phyloP scores from a whole-genome alignment of 148 eudicot species.

The Fagopyrum tataricum region DNA sequence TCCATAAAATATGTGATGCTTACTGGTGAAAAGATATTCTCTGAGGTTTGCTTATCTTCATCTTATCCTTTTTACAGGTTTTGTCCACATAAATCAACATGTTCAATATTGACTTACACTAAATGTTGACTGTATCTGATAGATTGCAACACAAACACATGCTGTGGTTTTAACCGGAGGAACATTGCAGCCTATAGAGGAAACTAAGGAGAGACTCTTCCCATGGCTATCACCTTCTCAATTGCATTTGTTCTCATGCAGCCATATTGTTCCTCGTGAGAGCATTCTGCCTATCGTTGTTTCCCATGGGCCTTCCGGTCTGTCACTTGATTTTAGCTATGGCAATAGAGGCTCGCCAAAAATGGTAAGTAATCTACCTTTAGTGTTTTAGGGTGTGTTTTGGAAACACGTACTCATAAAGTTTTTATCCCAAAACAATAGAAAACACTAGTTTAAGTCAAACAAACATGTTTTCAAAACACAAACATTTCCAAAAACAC shows the following conservation, averaged over 20 bases:
- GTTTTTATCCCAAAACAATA: too few relatives aligned
- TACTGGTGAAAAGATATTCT: slow-evolving; percentile 80
- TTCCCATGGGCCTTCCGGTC: slow-evolving; percentile 80
- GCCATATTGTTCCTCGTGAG: slow-evolving; percentile 80
- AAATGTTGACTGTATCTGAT: slow-evolving; percentile 11
- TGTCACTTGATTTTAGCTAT: slow-evolving; percentile 78
- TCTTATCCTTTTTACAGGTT: slow-evolving; percentile 5
- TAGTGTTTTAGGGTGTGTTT: too few relatives aligned
- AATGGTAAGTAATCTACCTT: slow-evolving; percentile 40
- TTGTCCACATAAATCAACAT: not conserved
- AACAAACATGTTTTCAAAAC: too few relatives aligned
- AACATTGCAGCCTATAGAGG: slow-evolving; percentile 90
- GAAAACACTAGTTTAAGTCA: too few relatives aligned
- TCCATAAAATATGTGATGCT: slow-evolving; percentile 94
- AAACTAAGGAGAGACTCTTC: slow-evolving; percentile 80
- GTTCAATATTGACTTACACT: not conserved
- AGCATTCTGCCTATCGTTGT: slow-evolving; percentile 81
- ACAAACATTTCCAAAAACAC: too few relatives aligned
- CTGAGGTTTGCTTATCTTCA: slow-evolving; percentile 52
- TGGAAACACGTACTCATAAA: too few relatives aligned
- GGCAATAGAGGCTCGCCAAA: slow-evolving; percentile 54
- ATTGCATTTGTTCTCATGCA: slow-evolving; percentile 84
- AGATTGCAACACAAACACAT: slow-evolving; percentile 82
- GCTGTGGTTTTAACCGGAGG: slow-evolving; percentile 86
- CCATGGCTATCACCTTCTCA: slow-evolving; percentile 51